Evolutionary conservation across 306 rosid genomes (phyloP).

Genomic region (Fagus sylvatica): DNA sequence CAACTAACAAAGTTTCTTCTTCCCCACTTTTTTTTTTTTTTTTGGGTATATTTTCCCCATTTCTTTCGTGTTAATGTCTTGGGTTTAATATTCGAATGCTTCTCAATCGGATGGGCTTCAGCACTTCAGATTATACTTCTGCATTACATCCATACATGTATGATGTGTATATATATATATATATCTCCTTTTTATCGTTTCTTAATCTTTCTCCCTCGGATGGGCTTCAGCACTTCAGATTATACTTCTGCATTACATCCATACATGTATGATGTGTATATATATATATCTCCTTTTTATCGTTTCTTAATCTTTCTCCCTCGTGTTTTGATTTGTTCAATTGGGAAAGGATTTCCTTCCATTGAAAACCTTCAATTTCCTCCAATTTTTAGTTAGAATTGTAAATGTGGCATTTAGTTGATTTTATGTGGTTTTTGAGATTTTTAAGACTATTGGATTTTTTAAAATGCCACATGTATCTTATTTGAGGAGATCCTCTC

Average conservation of each 20-base stretch:
- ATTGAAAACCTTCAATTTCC: too few relatives aligned
- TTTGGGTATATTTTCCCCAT: not conserved
- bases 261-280: not conserved
- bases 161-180: not conserved
- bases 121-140: not conserved
- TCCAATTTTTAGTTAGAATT: too few relatives aligned
- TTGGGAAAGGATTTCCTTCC: too few relatives aligned
- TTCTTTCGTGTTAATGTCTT: not conserved
- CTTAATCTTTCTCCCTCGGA: not conserved
- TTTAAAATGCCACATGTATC: too few relatives aligned
- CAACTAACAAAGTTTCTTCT: not conserved
- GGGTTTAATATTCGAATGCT: not conserved
- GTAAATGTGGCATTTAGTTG: too few relatives aligned
- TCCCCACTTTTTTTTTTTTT: not conserved
- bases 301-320: not conserved
- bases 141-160: not conserved
- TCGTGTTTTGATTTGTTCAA: not conserved
- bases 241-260: not conserved
- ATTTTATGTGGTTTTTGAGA: too few relatives aligned
- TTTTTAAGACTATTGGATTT: too few relatives aligned
- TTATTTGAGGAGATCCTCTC: too few relatives aligned
- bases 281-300: not conserved
- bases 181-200: not conserved
- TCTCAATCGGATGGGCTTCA: not conserved
- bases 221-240: not conserved